Base-by-base conservation (phyloP, 148 eudicot genomes). In the Camellia sinensis region DNA sequence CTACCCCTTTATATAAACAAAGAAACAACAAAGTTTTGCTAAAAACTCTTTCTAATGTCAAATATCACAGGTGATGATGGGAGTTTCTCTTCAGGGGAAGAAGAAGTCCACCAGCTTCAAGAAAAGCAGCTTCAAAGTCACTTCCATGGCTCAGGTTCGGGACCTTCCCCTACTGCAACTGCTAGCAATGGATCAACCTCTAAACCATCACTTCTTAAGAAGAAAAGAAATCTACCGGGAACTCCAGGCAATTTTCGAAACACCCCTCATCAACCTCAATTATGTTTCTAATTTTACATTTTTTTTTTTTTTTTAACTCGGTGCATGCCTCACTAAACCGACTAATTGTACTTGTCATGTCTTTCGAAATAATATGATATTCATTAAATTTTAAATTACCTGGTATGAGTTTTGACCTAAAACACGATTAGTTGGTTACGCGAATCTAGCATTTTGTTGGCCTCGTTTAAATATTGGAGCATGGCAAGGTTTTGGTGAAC, bases 141-240 rank as follows among this genome's bases (percentile, higher is more conserved):
- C 45, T 6, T 74, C 54, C 75, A 53, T 22, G 81, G 71, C 62
- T 57, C 41, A 3, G 66, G 18, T 64, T 61, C 79, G 5, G 79
- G 12, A 71, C 71, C 52, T 48, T 48, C 52, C 52, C 5, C 80
- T 53, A 2, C 78, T 40, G 40, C 74, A 21, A 72, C 79, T 9
- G 77, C 69, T 19, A 79, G 76, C 80, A 80, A 82, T 75, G 86
- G 86, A 15, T 82, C 87, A 1, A 62, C 73, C 81, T 80, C 87
- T 19, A 61, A 61, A 54, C 82, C 71, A 68, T 87, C 67, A 54
- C 78, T 78, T 0, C 74, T 78, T 50, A 89, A 89, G 85, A 89
- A 87, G 86, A 89, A 89, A 73, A 71, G 91, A 64, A 89, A 85
- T 74, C 74, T 89, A n/a, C 91, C 91, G 3, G 91, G 91, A 80